Evolutionary conservation across 768 basidiomycete species (phyloP).

Genomic region (Candolleomyces aberdarensis): DNA sequence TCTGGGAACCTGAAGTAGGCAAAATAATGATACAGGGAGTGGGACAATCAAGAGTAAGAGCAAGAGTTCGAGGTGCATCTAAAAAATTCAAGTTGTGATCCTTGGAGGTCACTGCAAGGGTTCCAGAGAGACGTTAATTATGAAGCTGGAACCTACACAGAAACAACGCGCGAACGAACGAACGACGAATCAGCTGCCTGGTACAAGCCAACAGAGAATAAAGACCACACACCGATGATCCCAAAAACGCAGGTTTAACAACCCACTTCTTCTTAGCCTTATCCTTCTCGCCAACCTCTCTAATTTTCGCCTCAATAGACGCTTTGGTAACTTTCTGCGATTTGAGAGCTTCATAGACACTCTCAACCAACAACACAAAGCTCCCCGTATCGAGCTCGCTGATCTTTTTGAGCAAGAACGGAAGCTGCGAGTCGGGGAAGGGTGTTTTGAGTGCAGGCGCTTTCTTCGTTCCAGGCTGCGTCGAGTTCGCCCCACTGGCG

Average conservation of each 20-base stretch:
- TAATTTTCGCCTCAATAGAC: slow-evolving; percentile 76
- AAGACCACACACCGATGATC: not conserved
- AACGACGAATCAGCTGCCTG: no score
- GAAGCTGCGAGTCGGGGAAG: slow-evolving; percentile 69
- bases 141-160: no score
- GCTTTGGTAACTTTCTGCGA: slow-evolving; percentile 78
- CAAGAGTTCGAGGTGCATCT: no score
- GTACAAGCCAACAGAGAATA: no score
- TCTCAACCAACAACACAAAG: slow-evolving; percentile 66
- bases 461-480: slow-evolving; percentile 23
- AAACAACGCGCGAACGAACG: no score
- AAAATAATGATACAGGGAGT: no score
- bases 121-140: no score
- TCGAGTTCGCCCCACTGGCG: slow-evolving; percentile 1
- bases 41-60: no score
- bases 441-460: slow-evolving; percentile 44
- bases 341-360: slow-evolving; percentile 67
- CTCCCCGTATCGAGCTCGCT: slow-evolving; percentile 56
- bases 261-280: slow-evolving; percentile 75
- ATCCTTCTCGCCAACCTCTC: slow-evolving; percentile 73
- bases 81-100: no score
- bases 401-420: slow-evolving; percentile 61
- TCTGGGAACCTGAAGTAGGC: no score
- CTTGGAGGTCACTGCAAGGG: no score
- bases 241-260: slow-evolving; percentile 44